Percentiles rank a stretch among this genome's conserved stretches.
These are phyloP conservation scores for Botryotinia calthae DNA, from an alignment of 2,329 filamentous ascomycete genomes.

Conservation along the genomic window DNA sequence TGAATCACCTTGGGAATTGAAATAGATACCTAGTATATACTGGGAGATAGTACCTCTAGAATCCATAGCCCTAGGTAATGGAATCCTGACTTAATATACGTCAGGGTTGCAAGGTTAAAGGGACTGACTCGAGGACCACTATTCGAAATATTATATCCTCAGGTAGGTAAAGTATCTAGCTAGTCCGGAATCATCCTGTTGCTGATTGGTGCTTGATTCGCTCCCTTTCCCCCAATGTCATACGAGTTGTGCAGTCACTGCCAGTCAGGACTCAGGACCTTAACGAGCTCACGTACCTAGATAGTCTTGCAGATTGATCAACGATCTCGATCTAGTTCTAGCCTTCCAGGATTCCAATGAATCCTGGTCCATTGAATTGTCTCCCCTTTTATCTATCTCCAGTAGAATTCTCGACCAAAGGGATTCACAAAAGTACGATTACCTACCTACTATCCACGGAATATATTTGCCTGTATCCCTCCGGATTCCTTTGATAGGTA, in stretches of 20 bases:
- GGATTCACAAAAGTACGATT: background rate
- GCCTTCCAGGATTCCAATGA: background rate
- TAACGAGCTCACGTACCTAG: background rate
- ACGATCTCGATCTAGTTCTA: background rate
- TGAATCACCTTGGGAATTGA: too few species aligned
- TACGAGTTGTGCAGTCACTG: background rate
- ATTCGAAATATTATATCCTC: background rate
- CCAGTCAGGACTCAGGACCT: background rate
- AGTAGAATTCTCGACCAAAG: background rate
- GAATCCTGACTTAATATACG: background rate
- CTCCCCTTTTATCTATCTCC: background rate
- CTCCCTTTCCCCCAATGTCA: background rate
- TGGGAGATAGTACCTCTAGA: background rate
- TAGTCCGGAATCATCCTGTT: background rate
- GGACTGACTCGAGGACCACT: background rate
- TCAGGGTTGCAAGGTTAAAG: background rate
- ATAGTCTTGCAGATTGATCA: conserved; percentile 1
- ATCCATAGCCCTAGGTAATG: background rate
- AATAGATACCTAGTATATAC: background rate
- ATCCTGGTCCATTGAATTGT: background rate
- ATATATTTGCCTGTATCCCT: background rate
- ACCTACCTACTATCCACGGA: background rate
- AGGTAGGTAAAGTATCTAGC: background rate
- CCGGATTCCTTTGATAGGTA: background rate
- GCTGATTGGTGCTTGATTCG: background rate